These are phyloP conservation scores for Entomortierella parvispora DNA, from an alignment of 192 early-diverging fungal species.

Conservation along the genomic window DNA sequence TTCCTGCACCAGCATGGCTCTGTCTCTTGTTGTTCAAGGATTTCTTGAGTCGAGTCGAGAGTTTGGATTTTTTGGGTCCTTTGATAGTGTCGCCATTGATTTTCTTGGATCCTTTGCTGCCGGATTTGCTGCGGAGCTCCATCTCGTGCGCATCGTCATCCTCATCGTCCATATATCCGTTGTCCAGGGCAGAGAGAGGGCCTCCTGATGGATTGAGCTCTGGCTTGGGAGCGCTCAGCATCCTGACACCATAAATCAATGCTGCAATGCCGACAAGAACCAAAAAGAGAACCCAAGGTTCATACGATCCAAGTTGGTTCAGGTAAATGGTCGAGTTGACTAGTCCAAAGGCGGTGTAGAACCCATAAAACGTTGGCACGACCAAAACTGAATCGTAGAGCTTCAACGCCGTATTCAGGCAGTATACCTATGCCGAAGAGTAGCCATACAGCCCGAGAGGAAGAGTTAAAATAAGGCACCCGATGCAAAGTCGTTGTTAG, in stretches of 20 bases:
- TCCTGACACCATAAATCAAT: constrained; percentile 62
- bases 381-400: constrained; percentile 66
- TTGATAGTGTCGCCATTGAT: constrained; percentile 3
- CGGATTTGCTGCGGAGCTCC: constrained; percentile 9
- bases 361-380: constrained; percentile 68
- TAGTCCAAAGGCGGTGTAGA: constrained; percentile 65
- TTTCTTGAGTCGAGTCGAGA: constrained; percentile 25
- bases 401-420: constrained; percentile 66
- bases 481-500: background rate
- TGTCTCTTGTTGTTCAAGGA: constrained; percentile 12
- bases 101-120: background rate
- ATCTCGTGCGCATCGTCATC: constrained; percentile 14
- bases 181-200: background rate
- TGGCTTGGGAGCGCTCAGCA: constrained; percentile 57
- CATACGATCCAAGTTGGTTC: constrained; percentile 58
- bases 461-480: background rate
- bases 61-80: constrained; percentile 7
- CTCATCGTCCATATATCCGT: constrained; percentile 12
- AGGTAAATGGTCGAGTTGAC: constrained; percentile 69
- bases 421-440: constrained; percentile 58
- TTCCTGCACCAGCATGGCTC: constrained; percentile 14
- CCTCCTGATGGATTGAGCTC: background rate
- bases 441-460: background rate
- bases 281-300: constrained; percentile 59
- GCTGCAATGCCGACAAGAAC: constrained; percentile 60